Evolutionary conservation across 108 stramenopile genomes (phyloP).

Genomic region (Seminavis robusta): DNA sequence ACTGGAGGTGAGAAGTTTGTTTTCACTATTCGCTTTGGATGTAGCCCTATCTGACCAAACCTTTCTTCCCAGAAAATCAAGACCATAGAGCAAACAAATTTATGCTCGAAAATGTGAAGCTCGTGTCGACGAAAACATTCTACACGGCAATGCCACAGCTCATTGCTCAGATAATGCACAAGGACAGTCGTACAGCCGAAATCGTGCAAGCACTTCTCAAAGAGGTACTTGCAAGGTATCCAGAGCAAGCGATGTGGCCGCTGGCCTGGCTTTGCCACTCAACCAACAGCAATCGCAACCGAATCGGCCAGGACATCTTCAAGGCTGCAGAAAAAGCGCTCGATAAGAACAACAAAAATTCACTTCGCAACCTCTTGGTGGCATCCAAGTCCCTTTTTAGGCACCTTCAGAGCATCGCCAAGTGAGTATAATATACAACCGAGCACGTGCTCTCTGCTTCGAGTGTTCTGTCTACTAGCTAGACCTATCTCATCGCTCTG

Average conservation of each 20-base stretch:
- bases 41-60: too few relatives aligned
- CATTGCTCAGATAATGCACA: constrained; percentile 64
- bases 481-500: neutral
- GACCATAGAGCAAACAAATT: constrained; percentile 64
- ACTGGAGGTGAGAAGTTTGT: too few relatives aligned
- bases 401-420: constrained; percentile 59
- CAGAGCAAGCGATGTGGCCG: constrained; percentile 84
- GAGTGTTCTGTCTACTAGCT: too few relatives aligned
- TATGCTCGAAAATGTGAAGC: constrained; percentile 40
- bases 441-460: too few relatives aligned
- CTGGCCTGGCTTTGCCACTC: constrained; percentile 80
- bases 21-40: too few relatives aligned
- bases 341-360: constrained; percentile 34
- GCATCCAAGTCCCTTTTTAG: constrained; percentile 56
- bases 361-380: constrained; percentile 38
- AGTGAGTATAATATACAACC: constrained; percentile 24
- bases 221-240: constrained; percentile 68
- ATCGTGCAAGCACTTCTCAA: constrained; percentile 61
- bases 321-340: constrained; percentile 50
- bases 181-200: constrained; percentile 47
- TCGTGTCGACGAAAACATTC: constrained; percentile 64
- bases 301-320: constrained; percentile 77
- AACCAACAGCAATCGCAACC: constrained; percentile 39
- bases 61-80: too few relatives aligned
- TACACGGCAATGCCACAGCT: constrained; percentile 88